These are phyloP conservation scores for Agaricus sinodeliciosus DNA, from an alignment of 768 basidiomycete species.

Conservation along the genomic window DNA sequence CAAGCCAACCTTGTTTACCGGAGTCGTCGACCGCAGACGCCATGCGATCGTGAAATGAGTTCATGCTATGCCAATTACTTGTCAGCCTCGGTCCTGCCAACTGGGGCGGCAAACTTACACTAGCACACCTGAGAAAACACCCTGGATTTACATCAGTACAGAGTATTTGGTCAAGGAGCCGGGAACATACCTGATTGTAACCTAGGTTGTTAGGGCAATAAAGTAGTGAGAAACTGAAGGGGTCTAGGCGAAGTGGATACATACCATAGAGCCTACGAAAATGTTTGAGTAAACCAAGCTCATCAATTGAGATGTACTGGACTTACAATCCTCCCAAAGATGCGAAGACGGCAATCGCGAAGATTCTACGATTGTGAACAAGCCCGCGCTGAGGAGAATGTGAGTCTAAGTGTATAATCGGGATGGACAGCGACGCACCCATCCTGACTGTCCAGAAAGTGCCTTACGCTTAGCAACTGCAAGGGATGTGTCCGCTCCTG, in stretches of 20 bases:
- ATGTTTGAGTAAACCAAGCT: slow-evolving; percentile 1
- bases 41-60: slow-evolving; percentile 49
- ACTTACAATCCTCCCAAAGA: slow-evolving; percentile 72
- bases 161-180: not conserved
- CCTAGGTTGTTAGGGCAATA: slow-evolving; percentile 27
- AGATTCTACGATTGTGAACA: slow-evolving; percentile 57
- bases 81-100: not conserved
- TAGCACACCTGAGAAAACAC: slow-evolving; percentile 74
- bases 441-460: slow-evolving; percentile 61
- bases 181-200: slow-evolving; percentile 49
- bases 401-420: not conserved
- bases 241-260: not conserved
- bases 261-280: slow-evolving; percentile 52
- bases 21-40: slow-evolving; percentile 43
- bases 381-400: slow-evolving; percentile 43
- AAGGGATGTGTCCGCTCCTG: slow-evolving; percentile 21
- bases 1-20: slow-evolving; percentile 63
- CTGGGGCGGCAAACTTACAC: slow-evolving; percentile 29
- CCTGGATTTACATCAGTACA: slow-evolving; percentile 26
- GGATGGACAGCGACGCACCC: slow-evolving; percentile 33
- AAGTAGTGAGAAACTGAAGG: not conserved
- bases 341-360: slow-evolving; percentile 69
- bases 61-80: slow-evolving; percentile 29
- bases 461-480: slow-evolving; percentile 42
- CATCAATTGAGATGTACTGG: not conserved